Conservation (phyloP, 257 asterid genomes). For the Anisodus tanguticus region DNA sequence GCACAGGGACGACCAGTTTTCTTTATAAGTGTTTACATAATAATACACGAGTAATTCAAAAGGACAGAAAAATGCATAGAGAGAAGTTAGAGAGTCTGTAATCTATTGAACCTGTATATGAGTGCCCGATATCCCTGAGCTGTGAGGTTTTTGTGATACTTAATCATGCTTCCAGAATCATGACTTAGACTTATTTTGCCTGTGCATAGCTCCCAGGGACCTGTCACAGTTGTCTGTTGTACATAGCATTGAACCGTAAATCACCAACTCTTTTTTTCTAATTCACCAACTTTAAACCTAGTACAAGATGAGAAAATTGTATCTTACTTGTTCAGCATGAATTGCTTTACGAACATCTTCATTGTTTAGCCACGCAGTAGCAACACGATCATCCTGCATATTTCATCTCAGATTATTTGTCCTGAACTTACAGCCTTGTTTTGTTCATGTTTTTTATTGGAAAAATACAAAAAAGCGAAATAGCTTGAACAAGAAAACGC, state of each 20-base stretch:
- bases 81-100: neutral
- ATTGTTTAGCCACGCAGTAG: slow-evolving; percentile 77
- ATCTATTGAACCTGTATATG: slow-evolving; percentile 60
- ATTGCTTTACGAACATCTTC: slow-evolving; percentile 83
- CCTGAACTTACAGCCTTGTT: neutral
- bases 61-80: neutral
- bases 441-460: neutral
- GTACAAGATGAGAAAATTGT: slow-evolving; percentile 31
- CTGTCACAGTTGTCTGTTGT: slow-evolving; percentile 55
- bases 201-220: slow-evolving; percentile 78
- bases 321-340: slow-evolving; percentile 79
- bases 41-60: neutral
- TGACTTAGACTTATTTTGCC: slow-evolving; percentile 55
- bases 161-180: slow-evolving; percentile 96
- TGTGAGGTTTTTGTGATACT: slow-evolving; percentile 85
- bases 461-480: neutral
- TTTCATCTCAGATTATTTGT: slow-evolving; percentile 28
- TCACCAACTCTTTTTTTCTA: neutral
- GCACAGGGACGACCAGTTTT: neutral
- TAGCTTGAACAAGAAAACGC: neutral
- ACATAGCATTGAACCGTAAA: neutral
- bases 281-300: neutral
- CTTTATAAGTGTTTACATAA: neutral
- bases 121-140: slow-evolving; percentile 82
- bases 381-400: slow-evolving; percentile 80